Percentiles rank a stretch among this genome's conserved stretches.
These are phyloP conservation scores for Aethionema arabicum DNA, from an alignment of 345 rosid genomes.

Conservation along the genomic window DNA sequence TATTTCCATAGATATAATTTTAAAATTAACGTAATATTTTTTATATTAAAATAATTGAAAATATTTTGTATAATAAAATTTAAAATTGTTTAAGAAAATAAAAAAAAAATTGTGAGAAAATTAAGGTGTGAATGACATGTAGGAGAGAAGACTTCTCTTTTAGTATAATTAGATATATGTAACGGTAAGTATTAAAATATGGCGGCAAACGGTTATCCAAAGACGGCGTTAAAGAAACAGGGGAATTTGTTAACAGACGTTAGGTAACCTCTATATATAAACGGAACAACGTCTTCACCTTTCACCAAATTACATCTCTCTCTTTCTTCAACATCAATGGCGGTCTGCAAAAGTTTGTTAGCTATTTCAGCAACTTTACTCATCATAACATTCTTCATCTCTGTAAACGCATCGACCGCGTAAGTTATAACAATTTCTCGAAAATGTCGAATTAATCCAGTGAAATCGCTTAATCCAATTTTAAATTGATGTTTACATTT, in stretches of 20 bases:
- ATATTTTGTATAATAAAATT: too few species aligned
- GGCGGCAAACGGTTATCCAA: neutral
- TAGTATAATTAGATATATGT: too few species aligned
- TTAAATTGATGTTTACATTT: conserved; percentile 2
- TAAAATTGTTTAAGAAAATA: too few species aligned
- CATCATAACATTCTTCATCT: conserved; percentile 37
- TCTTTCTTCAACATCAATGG: conserved; percentile 46
- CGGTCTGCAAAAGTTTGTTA: conserved; percentile 42
- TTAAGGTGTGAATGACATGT: too few species aligned
- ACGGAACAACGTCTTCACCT: conserved; percentile 9
- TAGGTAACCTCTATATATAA: conserved; percentile 27
- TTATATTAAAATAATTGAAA: too few species aligned
- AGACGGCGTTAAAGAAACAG: conserved; percentile 22
- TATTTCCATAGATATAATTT: too few species aligned
- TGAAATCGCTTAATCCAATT: neutral
- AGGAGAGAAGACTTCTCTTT: too few species aligned
- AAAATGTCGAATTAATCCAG: neutral
- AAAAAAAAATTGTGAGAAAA: too few species aligned
- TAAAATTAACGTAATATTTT: too few species aligned
- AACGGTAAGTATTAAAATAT: too few species aligned
- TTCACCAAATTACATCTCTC: conserved; percentile 30
- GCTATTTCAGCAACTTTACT: conserved; percentile 40
- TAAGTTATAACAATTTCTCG: conserved; percentile 4
- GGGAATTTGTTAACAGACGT: conserved; percentile 29
- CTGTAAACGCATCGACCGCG: conserved; percentile 39